These are phyloP conservation scores for Suillus ampliporus DNA, from an alignment of 768 basidiomycete genomes.

Conservation along the genomic window DNA sequence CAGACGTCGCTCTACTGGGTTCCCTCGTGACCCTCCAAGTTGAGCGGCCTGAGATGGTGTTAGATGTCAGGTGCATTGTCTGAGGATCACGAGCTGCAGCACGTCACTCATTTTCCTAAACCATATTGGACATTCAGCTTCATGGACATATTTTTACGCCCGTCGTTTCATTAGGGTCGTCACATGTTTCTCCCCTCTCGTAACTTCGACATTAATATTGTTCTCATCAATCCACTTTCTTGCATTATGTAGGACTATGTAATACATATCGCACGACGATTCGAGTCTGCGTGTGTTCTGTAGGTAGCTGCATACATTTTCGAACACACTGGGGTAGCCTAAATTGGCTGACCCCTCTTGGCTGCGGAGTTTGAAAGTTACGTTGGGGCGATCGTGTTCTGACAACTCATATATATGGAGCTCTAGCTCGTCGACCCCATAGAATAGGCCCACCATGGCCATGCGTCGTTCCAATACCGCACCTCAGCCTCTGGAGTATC, in stretches of 20 bases:
- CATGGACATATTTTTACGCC: slow-evolving; percentile 23
- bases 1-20: slow-evolving; percentile 35
- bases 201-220: slow-evolving; percentile 14
- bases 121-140: slow-evolving; percentile 21
- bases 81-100: too few relatives aligned
- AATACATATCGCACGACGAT: slow-evolving; percentile 24
- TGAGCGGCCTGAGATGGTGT: slow-evolving; percentile 20
- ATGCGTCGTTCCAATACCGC: slow-evolving; percentile 38
- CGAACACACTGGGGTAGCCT: background rate
- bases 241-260: slow-evolving; percentile 22
- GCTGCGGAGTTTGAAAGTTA: slow-evolving; percentile 18
- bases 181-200: background rate
- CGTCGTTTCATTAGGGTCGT: slow-evolving; percentile 15
- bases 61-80: background rate
- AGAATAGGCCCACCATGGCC: slow-evolving; percentile 26
- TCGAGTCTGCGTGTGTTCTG: slow-evolving; percentile 11
- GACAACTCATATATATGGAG: slow-evolving; percentile 5
- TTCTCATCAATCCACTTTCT: slow-evolving; percentile 5
- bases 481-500: slow-evolving; percentile 22
- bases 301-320: slow-evolving; percentile 9
- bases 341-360: background rate
- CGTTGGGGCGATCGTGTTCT: background rate
- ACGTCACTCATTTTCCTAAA: slow-evolving; percentile 14
- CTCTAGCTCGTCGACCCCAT: background rate
- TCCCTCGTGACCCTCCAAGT: slow-evolving; percentile 48